phyloP scores from a whole-genome alignment of 2,329 filamentous ascomycete species.

The Exophiala sp. region DNA sequence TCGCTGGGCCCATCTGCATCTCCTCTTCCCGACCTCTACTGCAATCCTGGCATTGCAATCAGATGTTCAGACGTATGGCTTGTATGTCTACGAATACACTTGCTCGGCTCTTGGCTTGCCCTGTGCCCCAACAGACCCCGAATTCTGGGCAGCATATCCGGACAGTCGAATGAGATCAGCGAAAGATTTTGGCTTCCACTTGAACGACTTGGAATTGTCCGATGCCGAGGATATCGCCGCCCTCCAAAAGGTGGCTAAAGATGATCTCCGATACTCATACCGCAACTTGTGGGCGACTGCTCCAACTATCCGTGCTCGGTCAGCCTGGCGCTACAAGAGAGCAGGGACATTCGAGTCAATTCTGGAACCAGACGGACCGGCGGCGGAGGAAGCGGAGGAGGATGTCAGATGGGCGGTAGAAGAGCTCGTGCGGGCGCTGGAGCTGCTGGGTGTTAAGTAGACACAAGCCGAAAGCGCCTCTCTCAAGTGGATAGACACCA shows the following conservation, averaged over 20 bases:
- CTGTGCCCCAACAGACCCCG: constrained; percentile 4
- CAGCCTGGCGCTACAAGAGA: constrained; percentile 7
- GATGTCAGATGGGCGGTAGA: constrained; percentile 3
- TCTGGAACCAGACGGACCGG: neutral
- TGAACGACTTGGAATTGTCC: constrained; percentile 2
- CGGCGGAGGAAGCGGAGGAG: neutral
- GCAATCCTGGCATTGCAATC: constrained; percentile 5
- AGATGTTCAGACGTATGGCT: constrained; percentile 11
- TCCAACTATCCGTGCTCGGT: neutral
- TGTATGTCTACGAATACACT: constrained; percentile 11
- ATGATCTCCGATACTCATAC: constrained; percentile 4
- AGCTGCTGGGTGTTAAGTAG: constrained; percentile 7
- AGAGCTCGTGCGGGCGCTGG: constrained; percentile 10
- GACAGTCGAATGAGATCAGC: neutral
- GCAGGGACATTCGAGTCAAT: neutral
- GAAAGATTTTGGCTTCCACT: constrained; percentile 10
- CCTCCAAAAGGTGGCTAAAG: constrained; percentile 3
- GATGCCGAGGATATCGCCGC: constrained; percentile 6
- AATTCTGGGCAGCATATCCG: constrained; percentile 3
- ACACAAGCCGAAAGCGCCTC: too few species aligned
- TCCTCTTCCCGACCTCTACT: constrained; percentile 11
- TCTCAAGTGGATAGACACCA: too few species aligned
- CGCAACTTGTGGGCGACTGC: neutral
- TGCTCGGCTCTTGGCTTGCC: constrained; percentile 1
- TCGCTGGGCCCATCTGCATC: constrained; percentile 16